Evolutionary conservation across 1,284 basidiomycete genomes (phyloP).

Genomic region (Ganoderma lucidum): DNA sequence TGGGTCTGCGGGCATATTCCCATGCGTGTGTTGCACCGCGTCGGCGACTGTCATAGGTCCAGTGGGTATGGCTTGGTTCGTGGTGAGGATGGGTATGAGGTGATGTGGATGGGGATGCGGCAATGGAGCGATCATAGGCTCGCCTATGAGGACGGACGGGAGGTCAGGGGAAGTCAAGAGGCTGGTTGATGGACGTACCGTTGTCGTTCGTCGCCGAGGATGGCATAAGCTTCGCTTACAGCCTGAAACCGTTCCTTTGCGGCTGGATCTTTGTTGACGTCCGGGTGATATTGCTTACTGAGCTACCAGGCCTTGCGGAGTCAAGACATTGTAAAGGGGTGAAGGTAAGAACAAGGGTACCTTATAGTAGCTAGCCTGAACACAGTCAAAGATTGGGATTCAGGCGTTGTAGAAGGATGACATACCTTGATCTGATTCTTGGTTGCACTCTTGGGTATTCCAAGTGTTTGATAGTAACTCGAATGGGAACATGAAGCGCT

Average conservation of each 20-base stretch:
- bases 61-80: conserved; percentile 31
- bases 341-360: conserved; percentile 35
- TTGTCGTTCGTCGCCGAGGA: conserved; percentile 55
- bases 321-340: conserved; percentile 7
- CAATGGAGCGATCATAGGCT: conserved; percentile 46
- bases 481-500: conserved; percentile 18
- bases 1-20: conserved; percentile 43
- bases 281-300: conserved; percentile 59
- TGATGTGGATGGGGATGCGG: conserved; percentile 9
- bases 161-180: conserved; percentile 2
- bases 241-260: conserved; percentile 54
- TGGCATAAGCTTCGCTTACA: conserved; percentile 57
- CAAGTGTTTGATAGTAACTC: conserved; percentile 53
- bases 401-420: not conserved
- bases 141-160: conserved; percentile 35
- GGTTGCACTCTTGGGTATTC: conserved; percentile 50
- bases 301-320: conserved; percentile 43
- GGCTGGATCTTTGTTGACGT: conserved; percentile 49
- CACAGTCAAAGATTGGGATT: conserved; percentile 27
- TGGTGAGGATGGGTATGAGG: conserved; percentile 22
- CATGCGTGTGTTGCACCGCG: conserved; percentile 52
- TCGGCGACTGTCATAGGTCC: conserved; percentile 39
- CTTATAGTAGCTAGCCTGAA: conserved; percentile 56
- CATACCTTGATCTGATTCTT: conserved; percentile 57
- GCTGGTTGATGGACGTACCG: conserved; percentile 42